Evolutionary conservation across 345 rosid genomes (phyloP).

Genomic region (Ceriops decandra): DNA sequence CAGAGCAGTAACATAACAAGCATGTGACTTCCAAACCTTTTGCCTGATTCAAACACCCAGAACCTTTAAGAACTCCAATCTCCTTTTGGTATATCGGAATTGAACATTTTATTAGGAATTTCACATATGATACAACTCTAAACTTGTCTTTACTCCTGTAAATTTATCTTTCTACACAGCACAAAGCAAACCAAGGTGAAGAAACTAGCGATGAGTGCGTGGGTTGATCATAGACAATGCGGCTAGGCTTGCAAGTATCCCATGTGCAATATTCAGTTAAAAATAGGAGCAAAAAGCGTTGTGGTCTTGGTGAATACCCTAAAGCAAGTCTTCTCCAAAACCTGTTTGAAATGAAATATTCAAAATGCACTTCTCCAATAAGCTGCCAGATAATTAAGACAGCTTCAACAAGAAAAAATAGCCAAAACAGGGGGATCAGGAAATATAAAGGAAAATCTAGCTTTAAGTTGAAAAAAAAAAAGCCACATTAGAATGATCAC

Average conservation of each 20-base stretch:
- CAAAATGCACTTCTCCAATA: not conserved
- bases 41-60: conserved; percentile 47
- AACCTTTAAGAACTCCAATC: conserved; percentile 13
- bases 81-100: not conserved
- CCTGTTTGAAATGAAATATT: not conserved
- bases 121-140: not conserved
- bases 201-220: not conserved
- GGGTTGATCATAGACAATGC: not conserved
- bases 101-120: not conserved
- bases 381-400: not conserved
- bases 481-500: not conserved
- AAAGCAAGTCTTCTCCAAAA: not conserved
- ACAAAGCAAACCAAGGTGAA: no score
- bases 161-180: no score
- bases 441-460: not conserved
- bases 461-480: not conserved
- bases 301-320: not conserved
- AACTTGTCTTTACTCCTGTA: no score
- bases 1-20: conserved; percentile 86
- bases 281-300: no score
- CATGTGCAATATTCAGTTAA: not conserved
- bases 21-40: conserved; percentile 79
- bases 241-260: not conserved
- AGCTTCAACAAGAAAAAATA: not conserved
- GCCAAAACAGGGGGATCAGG: not conserved